These are phyloP conservation scores for Colletotrichum tropicicola DNA, from an alignment of 2,329 filamentous ascomycete species.

Conservation along the genomic window DNA sequence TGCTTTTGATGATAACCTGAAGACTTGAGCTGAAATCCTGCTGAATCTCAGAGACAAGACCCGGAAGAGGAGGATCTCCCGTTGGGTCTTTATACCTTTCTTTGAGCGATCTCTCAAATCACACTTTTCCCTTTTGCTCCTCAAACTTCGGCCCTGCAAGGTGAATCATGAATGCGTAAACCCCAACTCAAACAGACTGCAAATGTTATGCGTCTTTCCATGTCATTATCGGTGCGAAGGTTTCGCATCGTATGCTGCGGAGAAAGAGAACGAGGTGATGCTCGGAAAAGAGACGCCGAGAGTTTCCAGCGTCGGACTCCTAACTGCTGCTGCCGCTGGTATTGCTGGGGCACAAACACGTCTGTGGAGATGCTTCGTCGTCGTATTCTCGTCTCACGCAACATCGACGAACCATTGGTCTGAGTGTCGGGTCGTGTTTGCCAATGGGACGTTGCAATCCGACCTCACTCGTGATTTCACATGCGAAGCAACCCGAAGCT, in stretches of 20 bases:
- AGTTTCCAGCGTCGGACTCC: neutral
- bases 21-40: neutral
- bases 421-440: neutral
- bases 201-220: neutral
- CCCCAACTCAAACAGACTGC: conserved; percentile 11
- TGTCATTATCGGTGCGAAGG: conserved; percentile 17
- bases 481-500: neutral
- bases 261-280: neutral
- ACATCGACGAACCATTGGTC: conserved; percentile 1
- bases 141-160: conserved; percentile 4
- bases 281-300: neutral
- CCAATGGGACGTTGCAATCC: neutral
- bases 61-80: neutral
- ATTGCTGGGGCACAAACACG: too few relatives aligned
- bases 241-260: conserved; percentile 12
- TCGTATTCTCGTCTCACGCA: neutral
- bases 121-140: neutral
- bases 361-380: neutral
- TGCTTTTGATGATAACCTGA: neutral
- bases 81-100: conserved; percentile 13
- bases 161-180: conserved; percentile 20
- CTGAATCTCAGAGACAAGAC: neutral
- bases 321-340: neutral
- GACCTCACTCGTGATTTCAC: neutral
- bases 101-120: neutral